These are phyloP conservation scores for Myxozyma neotropica DNA, from an alignment of 805 yeast species.

Conservation along the genomic window DNA sequence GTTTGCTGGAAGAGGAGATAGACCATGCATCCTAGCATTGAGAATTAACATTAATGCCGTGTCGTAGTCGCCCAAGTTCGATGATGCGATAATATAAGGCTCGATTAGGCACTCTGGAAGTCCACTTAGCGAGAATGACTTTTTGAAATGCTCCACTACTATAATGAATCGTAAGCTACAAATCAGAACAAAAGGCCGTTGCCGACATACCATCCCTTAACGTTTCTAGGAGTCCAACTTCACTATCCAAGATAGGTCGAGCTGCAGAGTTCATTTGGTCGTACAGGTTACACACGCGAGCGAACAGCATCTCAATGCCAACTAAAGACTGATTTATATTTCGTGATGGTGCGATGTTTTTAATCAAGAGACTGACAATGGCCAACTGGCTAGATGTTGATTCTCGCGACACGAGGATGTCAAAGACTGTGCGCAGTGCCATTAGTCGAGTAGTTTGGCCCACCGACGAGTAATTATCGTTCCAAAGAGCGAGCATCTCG, in stretches of 20 bases:
- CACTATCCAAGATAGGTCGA: neutral
- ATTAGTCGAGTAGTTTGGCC: neutral
- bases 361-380: neutral
- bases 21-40: constrained; percentile 8
- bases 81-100: constrained; percentile 1
- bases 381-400: neutral
- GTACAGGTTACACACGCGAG: neutral
- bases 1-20: constrained; percentile 5
- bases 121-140: neutral
- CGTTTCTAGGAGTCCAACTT: neutral
- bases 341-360: neutral
- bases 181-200: no score
- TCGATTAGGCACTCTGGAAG: constrained; percentile 18
- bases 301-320: neutral
- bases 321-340: neutral
- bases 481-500: neutral
- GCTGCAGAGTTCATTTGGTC: neutral
- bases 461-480: neutral
- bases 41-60: constrained; percentile 6
- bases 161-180: no score
- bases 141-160: neutral
- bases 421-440: neutral
- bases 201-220: neutral
- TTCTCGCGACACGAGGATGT: neutral
- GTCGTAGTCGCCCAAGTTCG: neutral